A percentile compares a stretch with the other conserved stretches of the same genome.
Evolutionary conservation across 768 basidiomycete genomes (phyloP).

Genomic region (Rhodosporidiobolus sp.): DNA sequence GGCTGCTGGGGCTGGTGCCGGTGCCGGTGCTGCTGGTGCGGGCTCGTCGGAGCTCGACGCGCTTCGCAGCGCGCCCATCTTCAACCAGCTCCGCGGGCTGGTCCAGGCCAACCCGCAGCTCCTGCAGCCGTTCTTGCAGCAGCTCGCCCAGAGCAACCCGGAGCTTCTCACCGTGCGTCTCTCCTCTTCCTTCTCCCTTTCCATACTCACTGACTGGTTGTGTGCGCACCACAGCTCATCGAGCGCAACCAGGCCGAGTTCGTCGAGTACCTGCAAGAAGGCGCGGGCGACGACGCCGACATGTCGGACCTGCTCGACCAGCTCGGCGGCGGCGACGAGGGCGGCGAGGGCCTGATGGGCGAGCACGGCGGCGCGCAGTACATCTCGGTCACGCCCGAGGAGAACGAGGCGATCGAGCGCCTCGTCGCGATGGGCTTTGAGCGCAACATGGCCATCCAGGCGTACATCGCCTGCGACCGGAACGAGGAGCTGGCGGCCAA

Average conservation of each 20-base stretch:
- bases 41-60: slow-evolving; percentile 47
- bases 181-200: neutral
- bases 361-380: slow-evolving; percentile 52
- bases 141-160: slow-evolving; percentile 72
- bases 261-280: slow-evolving; percentile 60
- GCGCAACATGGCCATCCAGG: slow-evolving; percentile 74
- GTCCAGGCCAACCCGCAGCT: slow-evolving; percentile 72
- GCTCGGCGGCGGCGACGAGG: slow-evolving; percentile 31
- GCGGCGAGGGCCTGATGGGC: slow-evolving; percentile 24
- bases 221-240: slow-evolving; percentile 49
- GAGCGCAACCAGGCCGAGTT: slow-evolving; percentile 70
- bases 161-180: slow-evolving; percentile 58
- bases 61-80: slow-evolving; percentile 62
- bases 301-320: slow-evolving; percentile 44
- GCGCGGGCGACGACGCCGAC: slow-evolving; percentile 49
- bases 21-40: slow-evolving; percentile 46
- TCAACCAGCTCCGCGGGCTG: slow-evolving; percentile 69
- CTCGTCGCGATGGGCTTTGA: slow-evolving; percentile 86
- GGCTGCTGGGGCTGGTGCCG: slow-evolving; percentile 50
- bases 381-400: slow-evolving; percentile 77
- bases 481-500: slow-evolving; percentile 96
- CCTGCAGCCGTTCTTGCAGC: slow-evolving; percentile 77
- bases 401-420: slow-evolving; percentile 80
- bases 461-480: slow-evolving; percentile 91
- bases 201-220: neutral